Evolutionary conservation across 2,329 filamentous ascomycete species (phyloP), one percentile per base, ranked within the genome.

Genomic region (Pestalotiopsis sp.): DNA sequence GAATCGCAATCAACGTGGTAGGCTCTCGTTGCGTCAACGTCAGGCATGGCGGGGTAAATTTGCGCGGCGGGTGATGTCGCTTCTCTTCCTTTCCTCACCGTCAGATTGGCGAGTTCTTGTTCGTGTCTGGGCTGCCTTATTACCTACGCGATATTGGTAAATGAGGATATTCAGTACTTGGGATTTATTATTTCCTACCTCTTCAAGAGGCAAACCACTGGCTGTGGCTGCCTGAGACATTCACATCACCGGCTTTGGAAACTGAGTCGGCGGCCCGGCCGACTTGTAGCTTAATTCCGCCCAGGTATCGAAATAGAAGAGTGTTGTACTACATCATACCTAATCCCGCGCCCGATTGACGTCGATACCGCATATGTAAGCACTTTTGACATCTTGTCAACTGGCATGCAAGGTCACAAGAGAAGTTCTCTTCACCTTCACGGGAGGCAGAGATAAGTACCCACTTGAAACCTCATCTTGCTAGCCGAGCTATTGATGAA

Each of bases 391-490:
- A 52, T 52, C 44, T 52, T 20, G 6, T 20, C 44, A 6, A 20
- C 44, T n/a, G 44, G 44, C 17, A 52, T 52, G 44, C 44, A 9
- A 52, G 44, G 10, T 52, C 17, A 20, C 20, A 52, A 52, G 44
- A 35, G 30, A 35, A 9, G 30, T 35, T 35, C 30, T 2, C 30
- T 35, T 35, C 44, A n/a, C 7, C 44, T n/a, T 52, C 44, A n/a
- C 40, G 40, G 14, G 17, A 52, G 44, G 44, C 6, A 52, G 44
- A 52, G 44, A 52, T 52, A 52, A 17, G 44, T 61, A 61, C n/a
- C 58, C 58, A 61, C 58, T 61, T 61, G 40, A 30, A 64, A 48
- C n/a, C 39, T 52, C 61, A 40, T 40, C 59, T 62, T 24, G 59
- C 59, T 30, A 52, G 44, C 26, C 59, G 30, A 52, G 39, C 38